phyloP scores from a whole-genome alignment of 495 filamentous ascomycete species.

The Rostrohypoxylon terebratum region DNA sequence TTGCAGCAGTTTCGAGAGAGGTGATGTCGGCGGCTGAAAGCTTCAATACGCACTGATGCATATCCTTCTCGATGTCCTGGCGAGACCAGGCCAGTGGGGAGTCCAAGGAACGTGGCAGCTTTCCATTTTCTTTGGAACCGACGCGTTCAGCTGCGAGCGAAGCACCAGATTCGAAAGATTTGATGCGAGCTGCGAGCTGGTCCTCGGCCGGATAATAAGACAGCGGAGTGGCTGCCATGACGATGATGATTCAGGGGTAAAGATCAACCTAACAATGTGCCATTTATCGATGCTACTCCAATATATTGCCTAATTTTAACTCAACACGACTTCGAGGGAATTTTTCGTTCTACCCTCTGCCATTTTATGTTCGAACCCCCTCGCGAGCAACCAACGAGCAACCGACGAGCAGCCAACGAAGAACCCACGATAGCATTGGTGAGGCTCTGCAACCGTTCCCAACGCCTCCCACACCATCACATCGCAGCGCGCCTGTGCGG shows the following conservation, averaged over 20 bases:
- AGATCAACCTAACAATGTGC: slow-evolving; percentile 6
- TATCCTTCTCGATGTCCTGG: slow-evolving; percentile 5
- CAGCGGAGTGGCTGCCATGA: slow-evolving; percentile 13
- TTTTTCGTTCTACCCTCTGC: background rate
- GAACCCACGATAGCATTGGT: background rate
- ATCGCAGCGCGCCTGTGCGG: background rate
- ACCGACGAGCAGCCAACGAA: background rate
- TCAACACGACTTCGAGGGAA: background rate
- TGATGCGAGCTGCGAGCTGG: slow-evolving; percentile 9
- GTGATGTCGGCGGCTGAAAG: slow-evolving; percentile 11
- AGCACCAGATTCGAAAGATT: slow-evolving; percentile 5
- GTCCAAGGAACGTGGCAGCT: slow-evolving; percentile 7
- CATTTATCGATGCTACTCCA: slow-evolving; percentile 7
- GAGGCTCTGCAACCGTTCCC: slow-evolving; percentile 1
- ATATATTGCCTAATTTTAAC: slow-evolving; percentile 14
- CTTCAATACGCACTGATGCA: slow-evolving; percentile 3
- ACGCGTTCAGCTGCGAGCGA: background rate
- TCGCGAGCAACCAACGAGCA: background rate
- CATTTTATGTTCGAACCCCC: slow-evolving; percentile 10
- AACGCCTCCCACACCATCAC: background rate
- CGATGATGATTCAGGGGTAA: slow-evolving; percentile 5
- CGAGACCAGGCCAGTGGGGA: slow-evolving; percentile 3
- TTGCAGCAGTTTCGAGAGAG: background rate
- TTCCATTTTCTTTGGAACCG: background rate
- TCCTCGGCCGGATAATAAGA: slow-evolving; percentile 12